Conservation (phyloP, 192 early-diverging fungal genomes). For the Coemansia sp. region DNA sequence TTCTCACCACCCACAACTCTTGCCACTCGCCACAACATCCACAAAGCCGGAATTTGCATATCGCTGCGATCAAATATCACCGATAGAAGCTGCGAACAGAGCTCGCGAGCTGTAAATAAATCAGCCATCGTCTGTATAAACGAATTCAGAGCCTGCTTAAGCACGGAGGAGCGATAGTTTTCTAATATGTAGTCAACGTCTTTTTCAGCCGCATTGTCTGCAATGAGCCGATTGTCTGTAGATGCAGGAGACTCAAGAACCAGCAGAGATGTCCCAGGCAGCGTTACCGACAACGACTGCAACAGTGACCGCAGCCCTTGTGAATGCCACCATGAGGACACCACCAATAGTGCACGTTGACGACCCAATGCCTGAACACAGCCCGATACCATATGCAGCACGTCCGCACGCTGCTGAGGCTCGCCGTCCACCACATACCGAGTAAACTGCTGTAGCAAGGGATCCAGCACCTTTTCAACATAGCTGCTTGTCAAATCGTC, state of each 20-base stretch:
- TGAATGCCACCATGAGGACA: constrained; percentile 28
- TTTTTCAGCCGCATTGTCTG: neutral
- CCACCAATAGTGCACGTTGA: constrained; percentile 5
- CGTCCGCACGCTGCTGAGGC: constrained; percentile 23
- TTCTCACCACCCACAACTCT: neutral
- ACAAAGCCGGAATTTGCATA: constrained; percentile 9
- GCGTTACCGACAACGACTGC: constrained; percentile 18
- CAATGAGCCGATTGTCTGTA: neutral
- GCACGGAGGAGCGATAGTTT: constrained; percentile 12
- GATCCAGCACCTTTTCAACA: constrained; percentile 9
- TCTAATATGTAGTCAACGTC: constrained; percentile 23
- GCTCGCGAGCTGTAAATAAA: neutral
- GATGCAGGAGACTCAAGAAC: constrained; percentile 8
- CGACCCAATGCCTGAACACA: constrained; percentile 15
- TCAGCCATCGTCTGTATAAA: constrained; percentile 10
- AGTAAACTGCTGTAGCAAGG: constrained; percentile 21
- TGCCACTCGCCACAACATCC: constrained; percentile 22
- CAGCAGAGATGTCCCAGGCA: constrained; percentile 39
- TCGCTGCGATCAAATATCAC: neutral
- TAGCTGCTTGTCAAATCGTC: neutral
- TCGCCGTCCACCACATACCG: constrained; percentile 14
- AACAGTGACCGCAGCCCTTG: constrained; percentile 25
- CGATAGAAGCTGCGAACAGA: constrained; percentile 27
- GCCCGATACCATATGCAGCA: constrained; percentile 18
- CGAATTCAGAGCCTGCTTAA: constrained; percentile 13